These are phyloP conservation scores for Salicornia ramosissima DNA, from an alignment of 148 eudicot genomes.

Conservation along the genomic window DNA sequence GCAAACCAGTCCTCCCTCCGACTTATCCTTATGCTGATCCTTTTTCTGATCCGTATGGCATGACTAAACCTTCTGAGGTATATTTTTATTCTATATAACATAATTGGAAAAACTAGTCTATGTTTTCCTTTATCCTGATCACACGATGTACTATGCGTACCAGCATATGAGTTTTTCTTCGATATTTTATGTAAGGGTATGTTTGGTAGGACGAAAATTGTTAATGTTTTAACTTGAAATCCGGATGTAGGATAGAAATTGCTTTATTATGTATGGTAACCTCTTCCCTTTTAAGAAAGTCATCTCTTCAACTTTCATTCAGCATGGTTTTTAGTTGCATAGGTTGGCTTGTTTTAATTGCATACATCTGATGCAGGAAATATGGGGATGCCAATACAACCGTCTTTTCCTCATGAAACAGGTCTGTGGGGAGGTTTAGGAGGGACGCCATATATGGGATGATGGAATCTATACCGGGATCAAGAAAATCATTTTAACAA, in stretches of 20 bases:
- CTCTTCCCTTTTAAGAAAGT: too few species aligned
- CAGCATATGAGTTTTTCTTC: background rate
- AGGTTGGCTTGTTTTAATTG: too few species aligned
- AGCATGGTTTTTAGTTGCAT: too few species aligned
- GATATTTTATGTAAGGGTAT: too few species aligned
- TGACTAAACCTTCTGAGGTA: conserved; percentile 26
- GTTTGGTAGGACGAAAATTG: too few species aligned
- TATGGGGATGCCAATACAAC: conserved; percentile 42
- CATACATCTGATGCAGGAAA: conserved; percentile 30
- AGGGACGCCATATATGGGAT: conserved; percentile 74
- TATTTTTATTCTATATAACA: too few species aligned
- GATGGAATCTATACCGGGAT: conserved; percentile 64
- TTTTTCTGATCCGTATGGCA: conserved; percentile 18
- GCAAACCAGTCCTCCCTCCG: conserved; percentile 9
- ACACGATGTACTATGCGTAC: background rate
- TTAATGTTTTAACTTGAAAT: too few species aligned
- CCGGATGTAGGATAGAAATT: background rate
- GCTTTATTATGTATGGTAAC: too few species aligned
- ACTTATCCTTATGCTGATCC: conserved; percentile 20
- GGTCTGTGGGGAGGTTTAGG: conserved; percentile 85
- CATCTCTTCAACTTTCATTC: background rate
- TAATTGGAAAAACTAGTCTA: too few species aligned
- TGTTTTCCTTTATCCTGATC: background rate
- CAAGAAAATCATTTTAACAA: conserved; percentile 46
- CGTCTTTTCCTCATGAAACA: conserved; percentile 40